These are phyloP conservation scores for Favolaschia claudopus DNA, from an alignment of 768 basidiomycete genomes.

Conservation along the genomic window DNA sequence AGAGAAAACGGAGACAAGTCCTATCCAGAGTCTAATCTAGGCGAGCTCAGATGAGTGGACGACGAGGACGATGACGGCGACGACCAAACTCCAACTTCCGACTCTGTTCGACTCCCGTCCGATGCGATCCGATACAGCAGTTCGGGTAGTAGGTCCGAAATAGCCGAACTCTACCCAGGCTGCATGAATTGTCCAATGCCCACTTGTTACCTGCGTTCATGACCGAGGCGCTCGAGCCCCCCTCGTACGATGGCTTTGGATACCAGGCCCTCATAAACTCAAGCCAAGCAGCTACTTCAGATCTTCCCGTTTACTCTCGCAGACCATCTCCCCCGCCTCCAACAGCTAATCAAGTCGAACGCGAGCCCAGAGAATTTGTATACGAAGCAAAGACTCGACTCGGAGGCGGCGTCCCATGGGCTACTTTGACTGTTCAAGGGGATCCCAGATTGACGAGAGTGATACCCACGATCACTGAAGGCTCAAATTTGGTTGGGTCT, in stretches of 20 bases:
- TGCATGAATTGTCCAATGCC: no score
- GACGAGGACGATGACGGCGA: no score
- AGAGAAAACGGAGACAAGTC: no score
- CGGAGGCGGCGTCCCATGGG: conserved; percentile 15
- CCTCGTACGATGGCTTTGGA: conserved; percentile 27
- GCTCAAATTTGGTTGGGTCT: conserved; percentile 7
- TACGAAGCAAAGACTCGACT: conserved; percentile 20
- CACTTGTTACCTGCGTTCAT: conserved; percentile 5
- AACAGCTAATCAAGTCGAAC: not conserved
- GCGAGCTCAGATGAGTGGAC: no score
- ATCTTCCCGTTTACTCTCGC: conserved; percentile 19
- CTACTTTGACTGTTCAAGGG: conserved; percentile 13
- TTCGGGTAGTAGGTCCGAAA: no score
- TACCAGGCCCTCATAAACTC: conserved; percentile 21
- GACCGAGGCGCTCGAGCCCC: conserved; percentile 13
- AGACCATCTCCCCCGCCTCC: conserved; percentile 16
- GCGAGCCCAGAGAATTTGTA: conserved; percentile 8
- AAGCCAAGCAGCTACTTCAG: conserved; percentile 8
- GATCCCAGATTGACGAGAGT: conserved; percentile 14
- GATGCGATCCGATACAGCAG: no score
- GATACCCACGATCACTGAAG: conserved; percentile 14
- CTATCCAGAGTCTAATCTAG: no score
- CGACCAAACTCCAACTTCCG: no score
- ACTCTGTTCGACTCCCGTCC: no score
- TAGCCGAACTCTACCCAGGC: no score